Evolutionary conservation across 768 basidiomycete species (phyloP).

Genomic region (Amanita brunnescens): DNA sequence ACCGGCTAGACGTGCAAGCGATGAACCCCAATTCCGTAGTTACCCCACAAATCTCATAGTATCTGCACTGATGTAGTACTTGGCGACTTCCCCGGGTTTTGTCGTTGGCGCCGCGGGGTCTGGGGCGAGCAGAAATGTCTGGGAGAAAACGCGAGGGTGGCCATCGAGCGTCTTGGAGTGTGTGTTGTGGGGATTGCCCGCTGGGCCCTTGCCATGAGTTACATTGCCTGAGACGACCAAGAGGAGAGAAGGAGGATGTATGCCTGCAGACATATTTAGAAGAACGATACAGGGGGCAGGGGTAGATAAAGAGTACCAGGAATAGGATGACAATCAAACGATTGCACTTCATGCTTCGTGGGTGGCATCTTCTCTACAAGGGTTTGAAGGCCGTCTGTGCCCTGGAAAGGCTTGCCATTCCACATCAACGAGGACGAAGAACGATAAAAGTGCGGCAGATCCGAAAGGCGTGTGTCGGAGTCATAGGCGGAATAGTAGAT

Average conservation of each 20-base stretch:
- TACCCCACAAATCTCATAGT: conserved; percentile 77
- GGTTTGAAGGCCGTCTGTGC: conserved; percentile 56
- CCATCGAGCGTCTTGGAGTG: conserved; percentile 53
- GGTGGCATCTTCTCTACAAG: conserved; percentile 66
- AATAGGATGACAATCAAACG: conserved; percentile 86
- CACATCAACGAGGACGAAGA: conserved; percentile 68
- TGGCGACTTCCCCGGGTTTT: conserved; percentile 66
- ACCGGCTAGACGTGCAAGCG: background rate
- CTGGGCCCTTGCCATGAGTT: conserved; percentile 52
- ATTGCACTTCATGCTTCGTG: conserved; percentile 80
- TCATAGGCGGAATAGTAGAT: conserved; percentile 81
- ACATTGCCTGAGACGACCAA: conserved; percentile 78
- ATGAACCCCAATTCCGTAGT: conserved; percentile 4
- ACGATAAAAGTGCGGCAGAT: conserved; percentile 78
- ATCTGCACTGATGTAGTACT: conserved; percentile 76
- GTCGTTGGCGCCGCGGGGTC: conserved; percentile 57
- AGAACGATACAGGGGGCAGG: conserved; percentile 1
- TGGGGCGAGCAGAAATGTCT: conserved; percentile 80
- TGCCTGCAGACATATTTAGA: conserved; percentile 35
- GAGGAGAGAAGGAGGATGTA: conserved; percentile 69
- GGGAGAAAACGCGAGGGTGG: conserved; percentile 79
- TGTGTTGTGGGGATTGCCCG: conserved; percentile 47
- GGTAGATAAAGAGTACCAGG: conserved; percentile 44
- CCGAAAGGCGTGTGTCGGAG: conserved; percentile 63
- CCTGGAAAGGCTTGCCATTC: conserved; percentile 79